Evolutionary conservation across 306 rosid species (phyloP).

Genomic region (Cajanus cajan): DNA sequence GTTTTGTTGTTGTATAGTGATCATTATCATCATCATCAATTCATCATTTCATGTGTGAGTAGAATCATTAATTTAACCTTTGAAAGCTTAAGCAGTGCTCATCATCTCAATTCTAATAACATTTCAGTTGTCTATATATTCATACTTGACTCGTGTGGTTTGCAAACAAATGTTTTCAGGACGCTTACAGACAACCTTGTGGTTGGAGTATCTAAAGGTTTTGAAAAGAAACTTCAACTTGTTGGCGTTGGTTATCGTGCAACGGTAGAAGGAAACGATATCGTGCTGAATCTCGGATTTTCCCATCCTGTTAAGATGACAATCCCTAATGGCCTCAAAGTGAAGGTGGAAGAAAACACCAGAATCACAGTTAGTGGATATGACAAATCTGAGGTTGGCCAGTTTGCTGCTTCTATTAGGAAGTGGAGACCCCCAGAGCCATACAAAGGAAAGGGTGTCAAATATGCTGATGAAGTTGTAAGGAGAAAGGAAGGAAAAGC

Average conservation of each 20-base stretch:
- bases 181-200: conserved; percentile 91
- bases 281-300: conserved; percentile 91
- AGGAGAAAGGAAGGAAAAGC: conserved; percentile 98
- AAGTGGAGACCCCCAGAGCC: conserved; percentile 99
- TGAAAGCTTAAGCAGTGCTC: neutral
- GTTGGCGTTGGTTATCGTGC: conserved; percentile 99
- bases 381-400: conserved; percentile 83
- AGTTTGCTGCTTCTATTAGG: conserved; percentile 88
- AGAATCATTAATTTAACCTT: neutral
- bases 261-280: conserved; percentile 63
- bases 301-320: conserved; percentile 95
- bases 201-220: conserved; percentile 96
- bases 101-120: neutral
- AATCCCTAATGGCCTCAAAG: conserved; percentile 70
- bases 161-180: conserved; percentile 48
- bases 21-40: neutral
- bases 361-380: conserved; percentile 79
- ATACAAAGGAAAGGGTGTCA: conserved; percentile 95
- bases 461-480: conserved; percentile 85
- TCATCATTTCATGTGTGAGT: neutral
- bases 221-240: conserved; percentile 88
- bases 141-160: conserved; percentile 25
- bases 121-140: neutral
- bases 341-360: conserved; percentile 93
- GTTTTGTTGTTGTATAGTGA: neutral